phyloP scores from a whole-genome alignment of 164 flowering plant genomes.

The Magnolia changhungtana region DNA sequence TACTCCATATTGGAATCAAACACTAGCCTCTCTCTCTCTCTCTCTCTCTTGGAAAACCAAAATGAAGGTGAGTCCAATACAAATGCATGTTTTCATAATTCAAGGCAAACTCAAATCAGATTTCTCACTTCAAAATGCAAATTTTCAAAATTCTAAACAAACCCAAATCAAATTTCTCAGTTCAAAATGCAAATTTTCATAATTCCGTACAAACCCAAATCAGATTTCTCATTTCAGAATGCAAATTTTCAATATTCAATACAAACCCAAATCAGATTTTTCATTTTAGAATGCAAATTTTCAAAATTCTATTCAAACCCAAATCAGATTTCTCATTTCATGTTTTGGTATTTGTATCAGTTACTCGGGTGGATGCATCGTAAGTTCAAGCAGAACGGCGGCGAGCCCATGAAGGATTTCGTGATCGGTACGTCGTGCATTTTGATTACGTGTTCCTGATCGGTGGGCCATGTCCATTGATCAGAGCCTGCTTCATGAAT shows the following conservation, averaged over 20 bases:
- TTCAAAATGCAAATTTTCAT: background rate
- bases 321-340: background rate
- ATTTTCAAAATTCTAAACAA: background rate
- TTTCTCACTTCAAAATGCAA: background rate
- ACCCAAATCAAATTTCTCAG: background rate
- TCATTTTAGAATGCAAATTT: background rate
- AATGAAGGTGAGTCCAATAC: conserved; percentile 39
- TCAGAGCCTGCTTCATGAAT: no score
- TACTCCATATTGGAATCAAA: background rate
- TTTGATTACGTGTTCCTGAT: no score
- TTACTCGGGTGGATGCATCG: conserved; percentile 94
- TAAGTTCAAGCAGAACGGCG: conserved; percentile 59
- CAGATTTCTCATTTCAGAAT: background rate
- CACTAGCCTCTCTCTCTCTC: background rate
- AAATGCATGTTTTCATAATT: background rate
- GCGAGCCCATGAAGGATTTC: conserved; percentile 46
- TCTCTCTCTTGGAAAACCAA: conserved; percentile 4
- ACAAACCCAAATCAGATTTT: background rate
- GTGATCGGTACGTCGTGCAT: conserved; percentile 31
- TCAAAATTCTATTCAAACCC: background rate
- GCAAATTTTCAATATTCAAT: background rate
- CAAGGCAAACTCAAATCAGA: background rate
- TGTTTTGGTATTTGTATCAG: conserved; percentile 30
- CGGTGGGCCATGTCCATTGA: no score
- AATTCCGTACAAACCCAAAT: background rate